Conservation (phyloP, 1,284 basidiomycete species). For the Fistulinella staudtii region DNA sequence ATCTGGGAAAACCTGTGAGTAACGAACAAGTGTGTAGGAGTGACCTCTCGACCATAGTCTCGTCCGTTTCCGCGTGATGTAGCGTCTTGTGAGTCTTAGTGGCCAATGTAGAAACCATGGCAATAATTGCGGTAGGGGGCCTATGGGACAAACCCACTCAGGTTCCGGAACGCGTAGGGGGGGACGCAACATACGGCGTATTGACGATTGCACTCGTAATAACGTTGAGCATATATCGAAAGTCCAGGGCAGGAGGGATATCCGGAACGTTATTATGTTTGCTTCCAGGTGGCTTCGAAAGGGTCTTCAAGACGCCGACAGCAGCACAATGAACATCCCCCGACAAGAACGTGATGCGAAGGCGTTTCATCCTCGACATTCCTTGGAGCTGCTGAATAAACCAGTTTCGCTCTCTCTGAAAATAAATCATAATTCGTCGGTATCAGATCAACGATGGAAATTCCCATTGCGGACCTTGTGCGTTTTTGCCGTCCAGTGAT, state of each 20-base stretch:
- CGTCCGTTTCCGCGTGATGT: slow-evolving; percentile 75
- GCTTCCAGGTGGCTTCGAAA: slow-evolving; percentile 30
- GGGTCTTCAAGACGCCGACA: slow-evolving; percentile 74
- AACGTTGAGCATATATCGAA: slow-evolving; percentile 86
- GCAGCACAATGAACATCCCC: slow-evolving; percentile 92
- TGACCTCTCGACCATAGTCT: slow-evolving; percentile 64
- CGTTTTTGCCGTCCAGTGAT: slow-evolving; percentile 82
- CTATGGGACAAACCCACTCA: slow-evolving; percentile 34
- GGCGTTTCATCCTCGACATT: slow-evolving; percentile 55
- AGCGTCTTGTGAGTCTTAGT: slow-evolving; percentile 83
- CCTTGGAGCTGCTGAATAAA: slow-evolving; percentile 78
- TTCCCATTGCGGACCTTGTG: slow-evolving; percentile 57
- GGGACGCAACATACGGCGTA: slow-evolving; percentile 58
- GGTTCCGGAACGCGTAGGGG: slow-evolving; percentile 4
- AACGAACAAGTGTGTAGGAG: background rate
- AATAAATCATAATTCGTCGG: background rate
- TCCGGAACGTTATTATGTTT: slow-evolving; percentile 47
- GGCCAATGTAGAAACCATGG: slow-evolving; percentile 77
- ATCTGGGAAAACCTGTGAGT: slow-evolving; percentile 42
- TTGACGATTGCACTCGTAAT: slow-evolving; percentile 80
- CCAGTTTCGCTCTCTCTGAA: slow-evolving; percentile 85
- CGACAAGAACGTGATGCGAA: slow-evolving; percentile 80
- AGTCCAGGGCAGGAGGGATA: slow-evolving; percentile 54
- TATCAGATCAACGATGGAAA: background rate
- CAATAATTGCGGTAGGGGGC: slow-evolving; percentile 74